Evolutionary conservation across 148 eudicot species (phyloP), one percentile per base, ranked within the genome.

Genomic region (Camellia granthamiana): DNA sequence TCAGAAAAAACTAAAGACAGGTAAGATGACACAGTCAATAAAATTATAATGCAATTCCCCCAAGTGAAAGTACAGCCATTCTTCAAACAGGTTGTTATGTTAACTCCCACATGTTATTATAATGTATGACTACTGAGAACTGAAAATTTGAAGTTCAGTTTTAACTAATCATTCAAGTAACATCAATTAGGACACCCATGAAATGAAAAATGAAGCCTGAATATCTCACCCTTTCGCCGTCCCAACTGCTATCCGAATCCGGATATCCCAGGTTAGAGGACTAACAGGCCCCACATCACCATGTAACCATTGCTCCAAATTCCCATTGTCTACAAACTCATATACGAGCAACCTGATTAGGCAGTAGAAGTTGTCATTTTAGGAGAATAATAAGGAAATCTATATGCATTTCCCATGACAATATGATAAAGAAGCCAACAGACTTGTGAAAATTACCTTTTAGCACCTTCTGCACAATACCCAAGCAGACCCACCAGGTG

Each of bases 231-330:
- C 99, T 90, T 90, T 93, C 46, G 99, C 99, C 16, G 97, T 93
- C 76, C 97, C 99, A 76, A 93, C 64, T 19, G 97, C 97, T 63
- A 95, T 95, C 83, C 84, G 92, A 88, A 95, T 85, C 18, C 97
- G 83, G 46, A 89, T 87, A 19, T 93, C 92, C 99, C 99, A 95
- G 18, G 92, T 92, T 38, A 95, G 83, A 75, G 97, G 97, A 69
- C 93, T 93, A 21, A 84, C 84, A 72, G 89, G 88, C 15, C 93
- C 95, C n/a, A 88, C 87, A 69, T 93, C 97, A 68, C 97, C 98
- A 66, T 95, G 99, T 78, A 95, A 85, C 99, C 99, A 95, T 85
- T 95, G 97, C 86, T 95, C 99, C 84, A 95, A 83, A 85, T 89
- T 95, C 80, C 99, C 99, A 81, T 92, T 95, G 76, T 93, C 92